phyloP scores from a whole-genome alignment of 495 filamentous ascomycete genomes.

The Hypoxylon intermedium region DNA sequence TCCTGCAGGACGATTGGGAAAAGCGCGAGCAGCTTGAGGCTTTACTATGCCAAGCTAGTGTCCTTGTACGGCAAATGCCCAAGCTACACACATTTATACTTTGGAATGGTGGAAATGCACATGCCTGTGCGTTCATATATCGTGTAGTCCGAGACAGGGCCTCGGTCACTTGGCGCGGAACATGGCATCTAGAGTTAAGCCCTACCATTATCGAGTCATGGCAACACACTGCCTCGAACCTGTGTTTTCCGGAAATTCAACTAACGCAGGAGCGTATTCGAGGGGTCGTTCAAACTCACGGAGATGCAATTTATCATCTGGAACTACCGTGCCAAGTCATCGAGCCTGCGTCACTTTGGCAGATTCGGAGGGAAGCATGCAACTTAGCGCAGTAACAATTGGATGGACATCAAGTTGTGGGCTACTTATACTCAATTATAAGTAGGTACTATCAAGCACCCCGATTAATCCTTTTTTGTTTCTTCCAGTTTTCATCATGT shows the following conservation, averaged over 20 bases:
- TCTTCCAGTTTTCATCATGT: too few relatives aligned
- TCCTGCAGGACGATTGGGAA: conserved; percentile 2
- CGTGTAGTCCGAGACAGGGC: conserved; percentile 8
- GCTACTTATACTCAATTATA: not conserved
- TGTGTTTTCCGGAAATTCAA: conserved; percentile 3
- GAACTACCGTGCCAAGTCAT: conserved; percentile 16
- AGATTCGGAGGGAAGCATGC: conserved; percentile 23
- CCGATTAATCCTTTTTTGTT: too few relatives aligned
- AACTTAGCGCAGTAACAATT: conserved; percentile 7
- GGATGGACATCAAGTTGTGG: not conserved
- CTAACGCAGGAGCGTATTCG: conserved; percentile 5
- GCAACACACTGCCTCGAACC: conserved; percentile 19
- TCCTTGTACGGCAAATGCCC: conserved; percentile 24
- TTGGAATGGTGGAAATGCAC: conserved; percentile 23
- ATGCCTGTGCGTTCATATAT: conserved; percentile 35
- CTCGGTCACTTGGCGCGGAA: conserved; percentile 32
- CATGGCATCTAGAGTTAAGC: conserved; percentile 27
- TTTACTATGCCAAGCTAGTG: conserved; percentile 11
- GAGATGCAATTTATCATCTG: conserved; percentile 20
- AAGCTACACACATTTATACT: conserved; percentile 31
- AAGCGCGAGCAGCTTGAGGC: conserved; percentile 8
- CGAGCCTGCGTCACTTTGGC: conserved; percentile 25
- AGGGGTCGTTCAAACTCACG: conserved; percentile 8
- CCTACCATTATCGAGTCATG: conserved; percentile 21
- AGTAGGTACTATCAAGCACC: too few relatives aligned